Percentiles rank a stretch among this genome's conserved stretches.
Conservation (phyloP, 2,329 filamentous ascomycete species). For the Trichophyton rubrum region DNA sequence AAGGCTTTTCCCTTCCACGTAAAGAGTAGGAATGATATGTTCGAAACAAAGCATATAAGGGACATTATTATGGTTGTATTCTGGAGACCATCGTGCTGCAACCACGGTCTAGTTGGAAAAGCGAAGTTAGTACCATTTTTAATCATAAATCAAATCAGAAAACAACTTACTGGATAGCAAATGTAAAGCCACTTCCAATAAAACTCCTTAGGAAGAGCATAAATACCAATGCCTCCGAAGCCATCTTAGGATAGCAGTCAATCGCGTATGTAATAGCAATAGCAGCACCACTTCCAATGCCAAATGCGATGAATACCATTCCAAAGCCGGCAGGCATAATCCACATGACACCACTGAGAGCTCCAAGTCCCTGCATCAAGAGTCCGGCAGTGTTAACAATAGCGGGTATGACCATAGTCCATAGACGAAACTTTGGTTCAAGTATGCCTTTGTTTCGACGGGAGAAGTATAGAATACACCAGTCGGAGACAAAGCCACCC, state of each 20-base stretch:
- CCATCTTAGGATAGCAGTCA: constrained; percentile 16
- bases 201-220: too few relatives aligned
- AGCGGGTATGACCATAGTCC: constrained; percentile 17
- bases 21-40: too few relatives aligned
- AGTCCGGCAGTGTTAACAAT: constrained; percentile 15
- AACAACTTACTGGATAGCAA: too few relatives aligned
- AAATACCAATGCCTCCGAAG: too few relatives aligned
- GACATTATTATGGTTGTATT: too few relatives aligned
- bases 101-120: too few relatives aligned
- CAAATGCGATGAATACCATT: constrained; percentile 18
- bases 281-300: constrained; percentile 10
- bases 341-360: constrained; percentile 15
- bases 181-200: too few relatives aligned
- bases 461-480: constrained; percentile 20
- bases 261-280: constrained; percentile 19
- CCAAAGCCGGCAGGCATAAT: constrained; percentile 18
- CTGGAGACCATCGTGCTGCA: too few relatives aligned
- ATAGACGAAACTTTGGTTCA: constrained; percentile 27
- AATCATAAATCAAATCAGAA: too few relatives aligned
- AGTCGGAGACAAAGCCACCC: constrained; percentile 10
- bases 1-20: too few relatives aligned
- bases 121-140: too few relatives aligned
- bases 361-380: constrained; percentile 6
- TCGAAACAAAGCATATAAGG: too few relatives aligned
- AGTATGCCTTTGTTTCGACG: constrained; percentile 29